A percentile compares a stretch with the other conserved stretches of the same genome.
phyloP scores from a whole-genome alignment of 129 eudicot species.

The Flaveria linearis region DNA sequence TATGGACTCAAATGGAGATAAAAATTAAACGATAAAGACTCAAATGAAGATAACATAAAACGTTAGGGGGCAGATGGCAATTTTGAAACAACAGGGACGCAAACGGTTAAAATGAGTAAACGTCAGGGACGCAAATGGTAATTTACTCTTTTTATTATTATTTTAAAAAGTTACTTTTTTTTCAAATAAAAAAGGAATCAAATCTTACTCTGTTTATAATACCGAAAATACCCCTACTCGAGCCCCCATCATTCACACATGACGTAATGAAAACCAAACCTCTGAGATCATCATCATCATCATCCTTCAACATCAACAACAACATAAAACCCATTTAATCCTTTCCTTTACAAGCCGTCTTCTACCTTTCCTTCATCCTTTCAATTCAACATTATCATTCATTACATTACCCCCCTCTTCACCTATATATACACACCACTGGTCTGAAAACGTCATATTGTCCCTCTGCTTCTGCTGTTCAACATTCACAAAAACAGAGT shows the following conservation, averaged over 20 bases:
- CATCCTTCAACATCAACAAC: conserved; percentile 29
- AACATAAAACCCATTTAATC: conserved; percentile 40
- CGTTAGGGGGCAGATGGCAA: no score
- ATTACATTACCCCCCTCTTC: conserved; percentile 21
- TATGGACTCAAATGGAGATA: no score
- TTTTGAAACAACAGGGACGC: no score
- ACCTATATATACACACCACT: conserved; percentile 45
- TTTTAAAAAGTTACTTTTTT: no score
- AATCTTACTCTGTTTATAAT: neutral
- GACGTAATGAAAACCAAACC: conserved; percentile 66
- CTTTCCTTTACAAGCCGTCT: conserved; percentile 80
- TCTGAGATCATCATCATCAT: conserved; percentile 37
- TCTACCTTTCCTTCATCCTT: conserved; percentile 26
- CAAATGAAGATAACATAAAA: no score
- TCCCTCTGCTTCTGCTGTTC: conserved; percentile 37
- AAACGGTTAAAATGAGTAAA: no score
- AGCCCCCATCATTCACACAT: conserved; percentile 69
- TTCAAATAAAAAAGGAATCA: neutral
- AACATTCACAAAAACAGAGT: conserved; percentile 7
- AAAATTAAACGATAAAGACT: no score
- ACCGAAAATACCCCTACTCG: conserved; percentile 44
- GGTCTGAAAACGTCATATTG: conserved; percentile 33
- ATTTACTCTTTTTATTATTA: no score
- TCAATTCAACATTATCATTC: conserved; percentile 24
- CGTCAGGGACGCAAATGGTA: no score